Evolutionary conservation across 768 basidiomycete genomes (phyloP).

Genomic region (Calvatia gigantea): DNA sequence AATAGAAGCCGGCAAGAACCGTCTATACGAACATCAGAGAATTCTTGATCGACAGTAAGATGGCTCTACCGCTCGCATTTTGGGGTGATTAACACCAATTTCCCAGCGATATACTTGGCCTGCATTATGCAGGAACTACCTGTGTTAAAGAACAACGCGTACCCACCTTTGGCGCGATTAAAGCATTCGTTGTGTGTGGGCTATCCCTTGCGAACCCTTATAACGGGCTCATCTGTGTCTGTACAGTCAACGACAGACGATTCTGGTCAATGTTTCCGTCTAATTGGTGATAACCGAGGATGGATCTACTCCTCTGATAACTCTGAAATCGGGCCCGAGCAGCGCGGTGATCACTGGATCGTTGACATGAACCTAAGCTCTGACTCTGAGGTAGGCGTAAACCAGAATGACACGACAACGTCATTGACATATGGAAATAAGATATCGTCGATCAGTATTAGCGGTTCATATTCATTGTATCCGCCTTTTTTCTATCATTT

Average conservation of each 20-base stretch:
- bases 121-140: neutral
- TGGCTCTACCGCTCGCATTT: neutral
- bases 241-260: slow-evolving; percentile 1
- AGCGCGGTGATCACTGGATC: neutral
- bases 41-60: slow-evolving; percentile 4
- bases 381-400: neutral
- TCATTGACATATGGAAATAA: neutral
- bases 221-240: neutral
- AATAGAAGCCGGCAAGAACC: neutral
- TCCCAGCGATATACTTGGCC: neutral
- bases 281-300: slow-evolving; percentile 44
- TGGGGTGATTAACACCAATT: neutral
- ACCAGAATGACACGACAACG: neutral
- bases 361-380: neutral
- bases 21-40: neutral
- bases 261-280: neutral
- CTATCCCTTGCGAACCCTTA: neutral
- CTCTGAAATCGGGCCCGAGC: neutral
- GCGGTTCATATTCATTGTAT: slow-evolving; percentile 3
- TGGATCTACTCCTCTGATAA: slow-evolving; percentile 27
- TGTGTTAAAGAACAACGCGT: slow-evolving; percentile 4
- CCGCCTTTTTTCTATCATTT: neutral
- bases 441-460: slow-evolving; percentile 7
- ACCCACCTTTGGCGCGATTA: slow-evolving; percentile 6
- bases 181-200: neutral